Base-by-base conservation (phyloP, 148 eudicot species). In the Heliamphora exappendiculata region DNA sequence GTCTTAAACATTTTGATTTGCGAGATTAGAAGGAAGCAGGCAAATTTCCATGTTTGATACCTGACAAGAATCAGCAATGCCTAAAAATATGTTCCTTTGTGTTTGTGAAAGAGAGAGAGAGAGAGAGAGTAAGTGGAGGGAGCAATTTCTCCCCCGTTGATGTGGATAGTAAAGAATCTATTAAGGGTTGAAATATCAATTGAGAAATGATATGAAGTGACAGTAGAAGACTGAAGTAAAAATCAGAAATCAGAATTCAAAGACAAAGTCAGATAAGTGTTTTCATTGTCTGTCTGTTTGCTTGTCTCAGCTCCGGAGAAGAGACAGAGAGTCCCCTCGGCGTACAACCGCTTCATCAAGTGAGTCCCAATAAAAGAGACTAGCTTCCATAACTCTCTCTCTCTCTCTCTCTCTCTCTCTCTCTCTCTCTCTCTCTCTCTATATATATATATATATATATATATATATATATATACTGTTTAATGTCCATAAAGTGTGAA, bases 341-440 rank as follows among this genome's bases (percentile, higher is more conserved):
- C 97, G 70, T 91, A 91, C 86, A 91, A 91, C 80, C 87, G 93
- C 16, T 91, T 91, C 86, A 91, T 91, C 85, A 91, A 91, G 97
- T 91, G 72, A 81, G 98, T 73, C 19, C 31, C 22, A 24, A 54
- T 50, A 42, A 31, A 19, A 65, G 26, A 5, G 2, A 1, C 28
- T 64, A 45, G 0, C 72, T 31, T 54, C 73, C 7, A 36, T 14
- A 0, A 14, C 77, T 41, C 69, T 3, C 70, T 17, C 28, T 36
- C 17, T 53, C 36, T 42, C 9, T 68, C 29, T 69, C 31, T 31
- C 31, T 41, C 17, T 22, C 10, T 34, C 67, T 63, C 41, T 17
- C 67, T 31, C 41, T 31, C n/a, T 31, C 28, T 66, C 7, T n/a
- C n/a, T n/a, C n/a, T n/a, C n/a, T n/a, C n/a, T n/a, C n/a, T n/a